phyloP scores from a whole-genome alignment of 495 filamentous ascomycete species.

The Venustampulla echinocandica region DNA sequence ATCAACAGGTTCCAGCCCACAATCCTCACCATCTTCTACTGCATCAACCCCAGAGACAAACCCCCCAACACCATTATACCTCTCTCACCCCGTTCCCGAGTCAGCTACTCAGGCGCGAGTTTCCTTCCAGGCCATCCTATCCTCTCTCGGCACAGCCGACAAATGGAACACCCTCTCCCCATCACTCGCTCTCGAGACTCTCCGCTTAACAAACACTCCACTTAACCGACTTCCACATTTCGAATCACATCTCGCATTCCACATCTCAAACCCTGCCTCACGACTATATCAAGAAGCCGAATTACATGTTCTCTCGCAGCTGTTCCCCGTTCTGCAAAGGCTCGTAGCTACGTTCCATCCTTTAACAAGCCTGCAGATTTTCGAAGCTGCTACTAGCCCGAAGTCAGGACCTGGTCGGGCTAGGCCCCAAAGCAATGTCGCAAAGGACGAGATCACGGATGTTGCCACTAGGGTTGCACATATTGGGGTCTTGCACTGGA shows the following conservation, averaged over 20 bases:
- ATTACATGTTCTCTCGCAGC: slow-evolving; percentile 11
- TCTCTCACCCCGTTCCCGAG: slow-evolving; percentile 14
- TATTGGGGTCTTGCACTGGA: slow-evolving; percentile 75
- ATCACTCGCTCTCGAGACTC: slow-evolving; percentile 41
- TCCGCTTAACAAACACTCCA: slow-evolving; percentile 40
- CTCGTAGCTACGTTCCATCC: slow-evolving; percentile 40
- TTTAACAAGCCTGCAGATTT: slow-evolving; percentile 40
- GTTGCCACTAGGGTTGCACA: slow-evolving; percentile 69
- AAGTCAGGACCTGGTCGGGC: background rate
- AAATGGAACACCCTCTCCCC: slow-evolving; percentile 20
- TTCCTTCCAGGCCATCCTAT: slow-evolving; percentile 19
- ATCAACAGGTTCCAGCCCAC: slow-evolving; percentile 14
- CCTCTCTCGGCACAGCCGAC: slow-evolving; percentile 8
- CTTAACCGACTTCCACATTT: slow-evolving; percentile 34
- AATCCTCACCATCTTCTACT: slow-evolving; percentile 20
- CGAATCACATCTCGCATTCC: slow-evolving; percentile 30
- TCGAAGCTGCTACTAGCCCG: slow-evolving; percentile 37
- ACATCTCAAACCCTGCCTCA: slow-evolving; percentile 17
- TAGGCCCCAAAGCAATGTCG: background rate
- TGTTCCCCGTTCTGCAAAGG: slow-evolving; percentile 30
- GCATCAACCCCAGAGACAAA: slow-evolving; percentile 27
- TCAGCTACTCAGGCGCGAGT: slow-evolving; percentile 19
- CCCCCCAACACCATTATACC: slow-evolving; percentile 21
- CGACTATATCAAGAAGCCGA: slow-evolving; percentile 20
- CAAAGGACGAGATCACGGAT: slow-evolving; percentile 32